Percentiles rank a stretch among this genome's conserved stretches.
These are phyloP conservation scores for Alternaria hordeiaustralica DNA, from an alignment of 2,329 filamentous ascomycete species.

Conservation along the genomic window DNA sequence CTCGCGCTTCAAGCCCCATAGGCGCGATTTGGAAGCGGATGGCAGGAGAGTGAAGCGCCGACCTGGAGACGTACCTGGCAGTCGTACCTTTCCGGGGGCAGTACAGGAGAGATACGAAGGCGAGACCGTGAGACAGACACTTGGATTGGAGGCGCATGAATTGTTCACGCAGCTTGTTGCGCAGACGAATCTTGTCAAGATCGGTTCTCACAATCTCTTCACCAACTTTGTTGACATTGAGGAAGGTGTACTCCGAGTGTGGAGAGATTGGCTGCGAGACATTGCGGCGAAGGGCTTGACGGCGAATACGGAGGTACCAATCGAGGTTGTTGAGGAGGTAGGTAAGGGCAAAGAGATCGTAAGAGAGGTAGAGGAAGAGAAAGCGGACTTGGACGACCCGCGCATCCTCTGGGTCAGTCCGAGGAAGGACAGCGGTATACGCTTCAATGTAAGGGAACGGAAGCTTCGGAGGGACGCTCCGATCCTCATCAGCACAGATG, in stretches of 20 bases:
- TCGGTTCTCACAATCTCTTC: conserved; percentile 66
- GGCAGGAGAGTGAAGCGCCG: conserved; percentile 48
- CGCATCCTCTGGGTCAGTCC: conserved; percentile 72
- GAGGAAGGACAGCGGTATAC: conserved; percentile 69
- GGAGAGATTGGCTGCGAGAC: conserved; percentile 72
- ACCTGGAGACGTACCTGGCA: conserved; percentile 57
- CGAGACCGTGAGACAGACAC: conserved; percentile 62
- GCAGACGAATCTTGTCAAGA: conserved; percentile 71
- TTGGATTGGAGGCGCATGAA: conserved; percentile 73
- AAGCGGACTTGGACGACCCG: conserved; percentile 20
- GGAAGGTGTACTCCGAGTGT: conserved; percentile 73
- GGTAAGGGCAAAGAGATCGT: conserved; percentile 29
- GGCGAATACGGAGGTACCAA: conserved; percentile 9
- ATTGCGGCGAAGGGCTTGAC: conserved; percentile 37
- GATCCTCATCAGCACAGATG: conserved; percentile 63
- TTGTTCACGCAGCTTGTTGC: conserved; percentile 77
- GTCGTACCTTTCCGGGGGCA: conserved; percentile 47
- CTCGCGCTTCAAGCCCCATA: conserved; percentile 72
- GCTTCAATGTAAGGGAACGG: conserved; percentile 67
- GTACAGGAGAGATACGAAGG: conserved; percentile 39
- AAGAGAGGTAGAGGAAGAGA: conserved; percentile 17
- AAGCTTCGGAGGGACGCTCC: conserved; percentile 56
- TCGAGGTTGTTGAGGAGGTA: conserved; percentile 32
- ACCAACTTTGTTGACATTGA: conserved; percentile 69
- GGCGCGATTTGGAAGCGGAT: conserved; percentile 58